phyloP scores from a whole-genome alignment of 441 rosid genomes.

The Croton setiger region DNA sequence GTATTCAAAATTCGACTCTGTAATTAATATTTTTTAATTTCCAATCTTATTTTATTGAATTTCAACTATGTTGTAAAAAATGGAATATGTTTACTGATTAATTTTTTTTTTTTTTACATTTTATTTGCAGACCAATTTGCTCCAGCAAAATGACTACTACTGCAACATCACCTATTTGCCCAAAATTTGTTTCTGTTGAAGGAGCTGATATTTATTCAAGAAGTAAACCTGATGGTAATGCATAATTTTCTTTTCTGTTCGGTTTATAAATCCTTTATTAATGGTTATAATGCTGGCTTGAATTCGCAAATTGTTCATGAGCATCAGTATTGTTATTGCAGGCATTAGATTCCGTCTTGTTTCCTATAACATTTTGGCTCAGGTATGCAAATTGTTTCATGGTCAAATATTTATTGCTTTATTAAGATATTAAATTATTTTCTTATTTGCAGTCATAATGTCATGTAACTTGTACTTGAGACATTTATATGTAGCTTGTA shows the following conservation, averaged over 20 bases:
- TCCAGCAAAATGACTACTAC: slow-evolving; percentile 43
- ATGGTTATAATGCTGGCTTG: not conserved
- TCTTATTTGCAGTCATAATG: not conserved
- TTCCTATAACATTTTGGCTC: slow-evolving; percentile 92
- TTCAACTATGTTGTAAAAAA: too few relatives aligned
- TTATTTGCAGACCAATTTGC: slow-evolving; percentile 24
- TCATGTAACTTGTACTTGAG: not conserved
- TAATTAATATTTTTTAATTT: too few relatives aligned
- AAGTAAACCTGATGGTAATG: slow-evolving; percentile 52
- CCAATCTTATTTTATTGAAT: too few relatives aligned
- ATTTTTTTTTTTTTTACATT: not conserved
- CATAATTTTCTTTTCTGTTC: not conserved
- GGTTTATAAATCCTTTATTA: not conserved
- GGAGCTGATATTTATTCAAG: slow-evolving; percentile 40
- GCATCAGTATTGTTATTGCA: slow-evolving; percentile 24
- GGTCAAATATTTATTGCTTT: not conserved
- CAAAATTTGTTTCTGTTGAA: slow-evolving; percentile 57
- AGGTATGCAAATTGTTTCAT: slow-evolving; percentile 42
- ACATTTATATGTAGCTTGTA: slow-evolving; percentile 12
- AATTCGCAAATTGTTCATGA: not conserved
- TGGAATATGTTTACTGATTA: too few relatives aligned
- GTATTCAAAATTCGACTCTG: too few relatives aligned
- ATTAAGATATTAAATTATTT: not conserved
- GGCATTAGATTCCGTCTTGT: slow-evolving; percentile 74
- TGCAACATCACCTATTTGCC: slow-evolving; percentile 38